Base-by-base conservation (phyloP, 164 flowering plant genomes). In the Liquidambar formosana region DNA sequence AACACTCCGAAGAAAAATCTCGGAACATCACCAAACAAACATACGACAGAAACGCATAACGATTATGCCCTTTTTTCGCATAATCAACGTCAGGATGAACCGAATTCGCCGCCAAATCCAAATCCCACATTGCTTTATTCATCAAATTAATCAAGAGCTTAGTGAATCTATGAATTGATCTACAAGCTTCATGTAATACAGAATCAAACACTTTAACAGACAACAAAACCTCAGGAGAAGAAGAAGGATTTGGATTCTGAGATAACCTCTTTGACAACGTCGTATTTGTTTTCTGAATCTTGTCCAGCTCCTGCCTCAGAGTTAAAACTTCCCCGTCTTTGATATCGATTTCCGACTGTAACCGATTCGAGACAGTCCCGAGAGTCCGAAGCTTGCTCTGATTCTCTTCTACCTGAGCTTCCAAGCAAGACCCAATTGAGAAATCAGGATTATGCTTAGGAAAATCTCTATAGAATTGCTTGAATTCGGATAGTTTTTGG, bases 321-420 rank as follows among this genome's bases (percentile, higher is more conserved):
- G 25, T 52, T 57, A 60, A 73, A 45, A 85, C 98, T 65, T 87
- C 79, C 19, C 65, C 75, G 69, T 86, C 90, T 68, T 86, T 91
- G 15, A 52, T 71, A 71, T 96, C 99, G 48, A 96, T 93, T 65
- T 91, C 92, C 3, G 79, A 79, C 73, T 90, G 97, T 44, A 88
- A 76, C n/a, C 89, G 77, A 72, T 96, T 78, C 9, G 94, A 81
- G 11, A 86, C 73, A 26, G 86, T 79, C 65, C 84, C 97, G 45
- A 91, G 74, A 27, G 83, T 74, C 46, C 98, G 78, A 9, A 96
- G 84, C 77, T 86, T 83, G 80, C 86, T 89, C 83, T 93, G 97
- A 80, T 93, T 93, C 88, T 96, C 99, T 66, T 91, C 77, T 13
- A 96, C 99, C 71, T 82, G 96, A 69, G 91, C 89, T 74, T 89